Evolutionary conservation across 306 rosid species (phyloP), one percentile per base, ranked within the genome.

Genomic region (Quercus rubra): DNA sequence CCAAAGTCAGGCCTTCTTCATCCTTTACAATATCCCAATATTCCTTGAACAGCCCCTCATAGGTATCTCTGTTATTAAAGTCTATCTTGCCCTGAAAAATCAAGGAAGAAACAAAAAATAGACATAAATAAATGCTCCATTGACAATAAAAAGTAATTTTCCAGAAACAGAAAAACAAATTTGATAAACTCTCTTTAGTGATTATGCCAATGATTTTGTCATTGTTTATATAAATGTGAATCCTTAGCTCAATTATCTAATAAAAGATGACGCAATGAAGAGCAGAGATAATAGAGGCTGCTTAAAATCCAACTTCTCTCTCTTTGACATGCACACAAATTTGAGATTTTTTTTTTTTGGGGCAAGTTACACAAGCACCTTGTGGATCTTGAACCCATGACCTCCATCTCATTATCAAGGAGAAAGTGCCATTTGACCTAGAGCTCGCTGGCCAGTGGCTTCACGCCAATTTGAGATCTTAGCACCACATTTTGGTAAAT

Each of bases 31-130:
- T 83, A 8, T 87, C 94, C 97, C 97, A 92, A 73, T 90, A 94
- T 79, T 87, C 92, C 86, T 91, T 92, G 87, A 94, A 92, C 9
- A 92, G 84, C 77, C 87, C 76, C 84, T 94, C 97, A 11, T 79
- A 78, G 21, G 97, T 86, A 59, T 89, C 90, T 63, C 77, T 83
- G 25, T 91, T 94, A 73, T 70, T 55, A 58, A 92, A 84, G 69
- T 69, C 87, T 78, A 92, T 74, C 55, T 63, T 74, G 30, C 76
- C 88, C 97, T 94, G 85, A 41, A 80, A 86, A 43, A 79, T 66
- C 23, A 33, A 30, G 28, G 15, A 57, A 74, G 20, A 73, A 46
- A 55, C 64, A 67, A 30, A 49, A 13, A 55, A 52, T 63, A 19
- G 70, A 67, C 63, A 73, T 28, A 43, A 27, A 55, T 38, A 27